phyloP scores from a whole-genome alignment of 176 grass and related monocot genomes.

The Bromus sterilis region DNA sequence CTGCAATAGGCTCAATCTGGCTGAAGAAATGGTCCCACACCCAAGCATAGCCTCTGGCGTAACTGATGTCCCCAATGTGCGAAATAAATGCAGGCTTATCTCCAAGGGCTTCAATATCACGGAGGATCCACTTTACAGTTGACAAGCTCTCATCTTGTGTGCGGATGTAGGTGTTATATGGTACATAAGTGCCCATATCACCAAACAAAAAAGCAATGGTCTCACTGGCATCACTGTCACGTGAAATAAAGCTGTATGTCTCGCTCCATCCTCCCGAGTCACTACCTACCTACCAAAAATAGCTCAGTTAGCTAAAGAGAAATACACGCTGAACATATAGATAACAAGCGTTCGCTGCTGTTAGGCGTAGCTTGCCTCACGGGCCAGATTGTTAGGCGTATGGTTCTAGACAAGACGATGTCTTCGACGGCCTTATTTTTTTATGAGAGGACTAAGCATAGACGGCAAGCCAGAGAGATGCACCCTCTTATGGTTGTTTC shows the following conservation, averaged over 20 bases:
- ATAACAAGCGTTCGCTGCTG: background rate
- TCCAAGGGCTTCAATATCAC: conserved; percentile 71
- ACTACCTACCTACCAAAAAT: conserved; percentile 70
- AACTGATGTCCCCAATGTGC: conserved; percentile 95
- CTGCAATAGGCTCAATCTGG: conserved; percentile 82
- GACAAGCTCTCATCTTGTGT: conserved; percentile 75
- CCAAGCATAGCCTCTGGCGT: conserved; percentile 84
- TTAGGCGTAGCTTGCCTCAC: background rate
- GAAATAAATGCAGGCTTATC: conserved; percentile 84
- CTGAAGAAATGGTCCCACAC: conserved; percentile 96
- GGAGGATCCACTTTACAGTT: conserved; percentile 85
- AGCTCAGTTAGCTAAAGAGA: conserved; percentile 12
- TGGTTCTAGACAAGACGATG: background rate
- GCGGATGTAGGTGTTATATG: conserved; percentile 73
- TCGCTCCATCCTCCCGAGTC: conserved; percentile 70
- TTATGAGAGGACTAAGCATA: background rate
- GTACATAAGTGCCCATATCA: conserved; percentile 88
- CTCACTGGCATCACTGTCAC: conserved; percentile 69
- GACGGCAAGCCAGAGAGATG: background rate
- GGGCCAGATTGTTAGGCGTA: background rate
- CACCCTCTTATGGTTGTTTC: background rate
- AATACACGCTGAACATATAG: background rate
- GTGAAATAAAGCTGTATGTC: conserved; percentile 72
- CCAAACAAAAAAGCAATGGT: conserved; percentile 80
- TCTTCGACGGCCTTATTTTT: background rate